Evolutionary conservation across 257 asterid genomes (phyloP).

Genomic region (Solanum appendiculatum): DNA sequence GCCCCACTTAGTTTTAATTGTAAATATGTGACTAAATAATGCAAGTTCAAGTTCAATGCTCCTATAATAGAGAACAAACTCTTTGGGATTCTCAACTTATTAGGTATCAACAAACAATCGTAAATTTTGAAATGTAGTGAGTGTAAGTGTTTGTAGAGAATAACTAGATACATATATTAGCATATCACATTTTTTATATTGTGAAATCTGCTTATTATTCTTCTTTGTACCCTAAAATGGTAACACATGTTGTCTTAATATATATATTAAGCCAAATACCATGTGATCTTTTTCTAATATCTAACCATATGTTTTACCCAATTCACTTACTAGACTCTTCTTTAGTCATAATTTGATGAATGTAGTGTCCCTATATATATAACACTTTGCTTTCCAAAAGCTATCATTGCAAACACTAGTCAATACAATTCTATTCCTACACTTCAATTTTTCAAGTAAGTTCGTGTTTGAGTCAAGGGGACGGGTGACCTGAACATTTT

Average conservation of each 20-base stretch:
- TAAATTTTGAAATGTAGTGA: neutral
- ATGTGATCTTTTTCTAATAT: slow-evolving; percentile 44
- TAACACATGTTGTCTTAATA: slow-evolving; percentile 51
- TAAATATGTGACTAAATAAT: neutral
- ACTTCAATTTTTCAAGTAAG: neutral
- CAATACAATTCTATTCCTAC: neutral
- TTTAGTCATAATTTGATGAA: neutral
- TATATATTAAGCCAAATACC: slow-evolving; percentile 43
- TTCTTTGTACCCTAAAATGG: slow-evolving; percentile 31
- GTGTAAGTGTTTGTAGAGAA: neutral
- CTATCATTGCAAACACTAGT: neutral
- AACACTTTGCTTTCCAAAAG: neutral
- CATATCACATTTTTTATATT: neutral
- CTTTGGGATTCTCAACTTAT: slow-evolving; percentile 2
- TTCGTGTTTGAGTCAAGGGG: neutral
- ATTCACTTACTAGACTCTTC: slow-evolving; percentile 9
- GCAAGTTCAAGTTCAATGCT: slow-evolving; percentile 31
- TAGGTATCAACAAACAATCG: slow-evolving; percentile 8
- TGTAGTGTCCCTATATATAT: neutral
- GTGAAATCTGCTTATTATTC: neutral
- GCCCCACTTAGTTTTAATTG: slow-evolving; percentile 8
- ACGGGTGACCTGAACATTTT: neutral
- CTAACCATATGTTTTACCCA: slow-evolving; percentile 30
- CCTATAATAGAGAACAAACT: slow-evolving; percentile 1
- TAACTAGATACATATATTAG: neutral